Evolutionary conservation across 2,329 filamentous ascomycete species (phyloP).

Genomic region (Pestalotiopsis sp.): DNA sequence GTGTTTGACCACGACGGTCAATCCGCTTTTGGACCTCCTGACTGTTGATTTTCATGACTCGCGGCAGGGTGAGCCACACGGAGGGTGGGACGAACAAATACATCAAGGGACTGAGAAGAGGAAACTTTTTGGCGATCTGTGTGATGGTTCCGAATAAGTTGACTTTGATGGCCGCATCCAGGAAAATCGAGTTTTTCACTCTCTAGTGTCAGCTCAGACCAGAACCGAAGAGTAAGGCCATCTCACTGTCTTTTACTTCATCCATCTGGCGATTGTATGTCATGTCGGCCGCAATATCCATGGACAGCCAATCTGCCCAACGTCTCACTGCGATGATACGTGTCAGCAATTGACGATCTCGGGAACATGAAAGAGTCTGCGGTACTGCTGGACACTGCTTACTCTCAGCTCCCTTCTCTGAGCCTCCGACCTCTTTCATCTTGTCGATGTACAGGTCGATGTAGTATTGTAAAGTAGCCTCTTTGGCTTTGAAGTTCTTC

Average conservation of each 20-base stretch:
- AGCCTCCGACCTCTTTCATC: constrained; percentile 18
- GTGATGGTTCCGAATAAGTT: constrained; percentile 10
- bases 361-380: no score
- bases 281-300: constrained; percentile 15
- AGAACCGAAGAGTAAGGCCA: background rate
- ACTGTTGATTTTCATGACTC: background rate
- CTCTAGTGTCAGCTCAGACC: background rate
- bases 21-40: constrained; percentile 16
- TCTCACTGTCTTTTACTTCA: constrained; percentile 20
- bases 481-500: constrained; percentile 11
- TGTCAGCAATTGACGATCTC: no score
- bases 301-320: constrained; percentile 23
- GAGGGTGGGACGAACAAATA: constrained; percentile 18
- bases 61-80: background rate
- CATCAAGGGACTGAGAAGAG: constrained; percentile 17
- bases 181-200: constrained; percentile 13
- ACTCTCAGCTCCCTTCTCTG: constrained; percentile 6
- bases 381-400: no score
- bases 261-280: constrained; percentile 16
- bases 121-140: constrained; percentile 15
- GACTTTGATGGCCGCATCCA: constrained; percentile 12
- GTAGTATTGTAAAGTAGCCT: constrained; percentile 21
- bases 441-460: constrained; percentile 20
- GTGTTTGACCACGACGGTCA: constrained; percentile 12
- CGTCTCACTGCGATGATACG: background rate